These are phyloP conservation scores for Russula sp. DNA, from an alignment of 768 basidiomycete genomes.

Conservation along the genomic window DNA sequence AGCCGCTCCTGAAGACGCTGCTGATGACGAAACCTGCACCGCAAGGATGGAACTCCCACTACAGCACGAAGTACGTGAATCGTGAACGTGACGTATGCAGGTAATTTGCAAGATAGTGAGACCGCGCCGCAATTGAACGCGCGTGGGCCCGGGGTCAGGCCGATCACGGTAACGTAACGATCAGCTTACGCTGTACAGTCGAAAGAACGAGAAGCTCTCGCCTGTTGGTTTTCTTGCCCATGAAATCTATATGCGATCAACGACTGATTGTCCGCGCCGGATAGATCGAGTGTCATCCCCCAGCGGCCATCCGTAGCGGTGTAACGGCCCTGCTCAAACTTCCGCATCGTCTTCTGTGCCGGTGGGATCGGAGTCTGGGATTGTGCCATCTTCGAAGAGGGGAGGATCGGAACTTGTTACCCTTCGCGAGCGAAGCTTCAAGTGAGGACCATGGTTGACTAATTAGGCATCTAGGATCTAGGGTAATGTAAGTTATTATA, in stretches of 20 bases:
- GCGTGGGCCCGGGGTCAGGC: no score
- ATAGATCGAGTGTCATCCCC: conserved; percentile 29
- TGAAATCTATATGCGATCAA: conserved; percentile 26
- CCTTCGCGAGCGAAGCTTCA: neutral
- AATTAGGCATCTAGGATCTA: no score
- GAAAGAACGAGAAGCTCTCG: neutral
- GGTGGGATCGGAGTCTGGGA: neutral
- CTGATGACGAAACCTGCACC: conserved; percentile 24
- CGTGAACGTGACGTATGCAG: no score
- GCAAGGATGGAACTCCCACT: conserved; percentile 25
- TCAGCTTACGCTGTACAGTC: neutral
- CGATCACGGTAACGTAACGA: neutral
- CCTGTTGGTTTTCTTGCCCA: conserved; percentile 31
- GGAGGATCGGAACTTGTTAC: neutral
- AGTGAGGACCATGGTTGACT: neutral
- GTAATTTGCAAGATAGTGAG: no score
- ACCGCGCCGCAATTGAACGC: no score
- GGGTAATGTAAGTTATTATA: no score
- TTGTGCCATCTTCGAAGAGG: neutral
- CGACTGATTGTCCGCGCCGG: conserved; percentile 23
- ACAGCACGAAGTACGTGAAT: no score
- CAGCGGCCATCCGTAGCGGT: conserved; percentile 27
- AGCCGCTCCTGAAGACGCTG: conserved; percentile 6
- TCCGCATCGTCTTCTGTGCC: neutral
- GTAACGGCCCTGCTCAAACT: conserved; percentile 28